Conservation (phyloP, 2,329 filamentous ascomycete species). For the Phoma herbarum region DNA sequence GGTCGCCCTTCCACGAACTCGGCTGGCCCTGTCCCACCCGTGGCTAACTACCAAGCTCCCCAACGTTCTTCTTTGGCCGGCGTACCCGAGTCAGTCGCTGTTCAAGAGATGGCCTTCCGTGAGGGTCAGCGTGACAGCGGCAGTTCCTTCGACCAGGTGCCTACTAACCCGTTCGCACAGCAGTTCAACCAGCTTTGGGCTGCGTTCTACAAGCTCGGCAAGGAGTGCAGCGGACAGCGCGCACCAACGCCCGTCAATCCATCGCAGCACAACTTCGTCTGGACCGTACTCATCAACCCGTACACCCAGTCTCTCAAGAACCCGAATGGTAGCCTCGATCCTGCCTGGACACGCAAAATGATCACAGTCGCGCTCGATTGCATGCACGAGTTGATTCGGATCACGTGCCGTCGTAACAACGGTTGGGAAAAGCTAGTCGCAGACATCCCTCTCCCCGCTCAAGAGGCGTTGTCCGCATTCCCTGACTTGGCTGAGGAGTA, state of each 20-base stretch:
- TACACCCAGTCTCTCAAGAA: slow-evolving; percentile 37
- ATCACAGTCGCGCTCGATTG: slow-evolving; percentile 30
- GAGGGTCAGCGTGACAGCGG: slow-evolving; percentile 31
- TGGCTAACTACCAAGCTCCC: slow-evolving; percentile 1
- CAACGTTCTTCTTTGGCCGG: slow-evolving; percentile 22
- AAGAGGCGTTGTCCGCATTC: slow-evolving; percentile 28
- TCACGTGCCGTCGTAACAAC: slow-evolving; percentile 25
- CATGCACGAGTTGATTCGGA: slow-evolving; percentile 32
- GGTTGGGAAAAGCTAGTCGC: slow-evolving; percentile 33
- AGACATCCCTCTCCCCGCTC: slow-evolving; percentile 33
- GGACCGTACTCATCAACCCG: slow-evolving; percentile 38
- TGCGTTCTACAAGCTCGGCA: slow-evolving; percentile 31
- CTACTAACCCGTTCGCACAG: slow-evolving; percentile 31
- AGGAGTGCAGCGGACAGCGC: slow-evolving; percentile 20
- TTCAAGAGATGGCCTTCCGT: slow-evolving; percentile 39
- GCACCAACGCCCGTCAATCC: slow-evolving; percentile 8
- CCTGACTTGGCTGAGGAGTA: slow-evolving; percentile 33
- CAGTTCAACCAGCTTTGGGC: slow-evolving; percentile 32
- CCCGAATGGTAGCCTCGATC: slow-evolving; percentile 34
- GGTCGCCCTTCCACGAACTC: slow-evolving; percentile 16
- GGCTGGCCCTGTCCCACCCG: slow-evolving; percentile 5
- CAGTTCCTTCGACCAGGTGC: slow-evolving; percentile 14
- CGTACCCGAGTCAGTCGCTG: slow-evolving; percentile 30
- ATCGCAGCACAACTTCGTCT: slow-evolving; percentile 29
- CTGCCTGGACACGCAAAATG: slow-evolving; percentile 25